Evolutionary conservation across 2,329 filamentous ascomycete species (phyloP), one percentile per base, ranked within the genome.

Genomic region (Neonectria coccinea): DNA sequence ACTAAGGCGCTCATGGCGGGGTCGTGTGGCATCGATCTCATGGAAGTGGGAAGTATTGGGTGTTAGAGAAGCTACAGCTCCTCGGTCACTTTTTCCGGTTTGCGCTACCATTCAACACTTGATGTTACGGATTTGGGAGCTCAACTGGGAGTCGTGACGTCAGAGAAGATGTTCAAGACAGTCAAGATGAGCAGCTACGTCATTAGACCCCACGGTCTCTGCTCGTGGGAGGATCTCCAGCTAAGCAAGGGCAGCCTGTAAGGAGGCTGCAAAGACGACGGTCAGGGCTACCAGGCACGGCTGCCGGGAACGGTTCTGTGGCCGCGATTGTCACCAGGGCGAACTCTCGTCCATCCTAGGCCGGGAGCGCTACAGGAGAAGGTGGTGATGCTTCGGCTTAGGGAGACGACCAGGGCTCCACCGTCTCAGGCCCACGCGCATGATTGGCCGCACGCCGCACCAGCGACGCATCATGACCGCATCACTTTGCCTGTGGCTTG

Each of bases 391-490:
- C 51, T 56, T 25, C 52, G 25, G 51, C 60, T 62, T 20, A 45
- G 20, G 27, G 36, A 10, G 29, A 33, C 48, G n/a, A 47, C 57
- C 47, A 54, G 14, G 18, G 56, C 29, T 59, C 55, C 61, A 53
- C 51, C 36, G 14, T 44, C 42, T 51, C 57, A 68, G 65, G 69
- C 63, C 47, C 61, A 18, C 8, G 2, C 5, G 16, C 6, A 0
- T 67, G 18, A 70, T 73, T 73, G 71, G 71, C 22, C 16, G 4
- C 0, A 5, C 4, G 5, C 4, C 5, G 11, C n/a, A 41, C 18
- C 27, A 18, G 42, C 31, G 22, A 66, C 56, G 70, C 66, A 55
- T 25, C 53, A 74, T 74, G 72, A 74, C 69, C 60, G 54, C 70
- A 73, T 62, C 57, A 73, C 70, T 73, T 45, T 69, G 1, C 48